A percentile compares a stretch with the other conserved stretches of the same genome.
Conservation (phyloP, 768 basidiomycete species). For the Phanerochaete carnosa region DNA sequence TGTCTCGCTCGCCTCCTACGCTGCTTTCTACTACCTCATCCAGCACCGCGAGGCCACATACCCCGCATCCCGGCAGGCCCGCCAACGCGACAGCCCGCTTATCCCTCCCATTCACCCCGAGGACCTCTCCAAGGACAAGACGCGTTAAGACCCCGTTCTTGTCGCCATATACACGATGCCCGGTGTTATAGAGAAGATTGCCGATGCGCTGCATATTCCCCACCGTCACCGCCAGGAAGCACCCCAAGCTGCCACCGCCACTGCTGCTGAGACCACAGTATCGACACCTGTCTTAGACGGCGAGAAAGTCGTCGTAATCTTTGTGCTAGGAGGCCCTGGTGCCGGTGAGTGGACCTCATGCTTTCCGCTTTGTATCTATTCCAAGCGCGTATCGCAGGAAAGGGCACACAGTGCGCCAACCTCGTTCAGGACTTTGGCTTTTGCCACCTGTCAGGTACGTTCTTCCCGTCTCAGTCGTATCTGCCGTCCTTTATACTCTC, state of each 20-base stretch:
- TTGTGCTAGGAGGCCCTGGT: slow-evolving; percentile 95
- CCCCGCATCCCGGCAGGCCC: slow-evolving; percentile 59
- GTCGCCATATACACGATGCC: slow-evolving; percentile 30
- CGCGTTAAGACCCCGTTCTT: neutral
- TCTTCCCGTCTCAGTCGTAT: slow-evolving; percentile 5
- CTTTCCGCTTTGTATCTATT: slow-evolving; percentile 3
- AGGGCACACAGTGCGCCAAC: slow-evolving; percentile 89
- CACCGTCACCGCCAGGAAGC: slow-evolving; percentile 16
- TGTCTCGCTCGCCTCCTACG: slow-evolving; percentile 54
- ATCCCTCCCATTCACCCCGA: slow-evolving; percentile 53
- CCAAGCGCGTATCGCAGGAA: slow-evolving; percentile 49
- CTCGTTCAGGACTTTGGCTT: slow-evolving; percentile 86
- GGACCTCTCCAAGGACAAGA: slow-evolving; percentile 13
- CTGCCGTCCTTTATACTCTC: slow-evolving; percentile 2
- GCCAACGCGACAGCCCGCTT: slow-evolving; percentile 63
- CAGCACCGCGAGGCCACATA: slow-evolving; percentile 52
- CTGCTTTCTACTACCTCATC: slow-evolving; percentile 51
- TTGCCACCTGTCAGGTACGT: slow-evolving; percentile 87
- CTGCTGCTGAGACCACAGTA: neutral
- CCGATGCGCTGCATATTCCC: slow-evolving; percentile 31
- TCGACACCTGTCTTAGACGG: slow-evolving; percentile 56
- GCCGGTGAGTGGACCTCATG: slow-evolving; percentile 53
- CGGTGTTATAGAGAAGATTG: slow-evolving; percentile 40
- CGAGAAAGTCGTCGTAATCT: slow-evolving; percentile 80
- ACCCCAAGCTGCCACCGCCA: neutral